These are phyloP conservation scores for Trichopus zeylanicus DNA, from an alignment of 116 monocot species.

Conservation along the genomic window DNA sequence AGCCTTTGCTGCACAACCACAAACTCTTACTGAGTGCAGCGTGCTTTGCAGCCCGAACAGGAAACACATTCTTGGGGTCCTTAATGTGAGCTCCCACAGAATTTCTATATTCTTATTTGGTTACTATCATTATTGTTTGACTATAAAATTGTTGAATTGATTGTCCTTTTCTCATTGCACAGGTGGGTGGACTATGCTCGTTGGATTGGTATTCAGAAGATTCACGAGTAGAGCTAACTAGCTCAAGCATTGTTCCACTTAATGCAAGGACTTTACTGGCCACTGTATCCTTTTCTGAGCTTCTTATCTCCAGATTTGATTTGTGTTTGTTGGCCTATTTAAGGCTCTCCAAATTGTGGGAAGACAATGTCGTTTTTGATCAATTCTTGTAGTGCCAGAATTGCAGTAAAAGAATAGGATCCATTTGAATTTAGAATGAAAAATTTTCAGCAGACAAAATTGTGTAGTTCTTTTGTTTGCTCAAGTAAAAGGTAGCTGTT, in stretches of 20 bases:
- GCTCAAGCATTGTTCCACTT: neutral
- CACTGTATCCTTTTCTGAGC: too few relatives aligned
- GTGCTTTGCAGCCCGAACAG: conserved; percentile 89
- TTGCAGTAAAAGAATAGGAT: too few relatives aligned
- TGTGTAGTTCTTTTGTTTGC: too few relatives aligned
- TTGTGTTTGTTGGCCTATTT: too few relatives aligned
- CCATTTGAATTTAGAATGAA: too few relatives aligned
- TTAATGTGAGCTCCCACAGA: conserved; percentile 91
- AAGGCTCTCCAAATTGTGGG: too few relatives aligned
- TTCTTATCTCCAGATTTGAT: too few relatives aligned
- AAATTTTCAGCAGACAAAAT: too few relatives aligned
- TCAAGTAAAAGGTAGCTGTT: too few relatives aligned
- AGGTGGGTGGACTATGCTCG: conserved; percentile 99
- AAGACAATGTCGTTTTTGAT: too few relatives aligned
- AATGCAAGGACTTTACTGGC: neutral
- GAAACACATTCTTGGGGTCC: conserved; percentile 94
- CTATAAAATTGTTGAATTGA: neutral
- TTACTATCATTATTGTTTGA: neutral
- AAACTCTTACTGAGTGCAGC: conserved; percentile 72
- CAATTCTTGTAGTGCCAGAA: too few relatives aligned
- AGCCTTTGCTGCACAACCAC: conserved; percentile 75
- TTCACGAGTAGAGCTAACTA: conserved; percentile 22
- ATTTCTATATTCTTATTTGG: neutral
- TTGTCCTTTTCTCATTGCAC: conserved; percentile 1
- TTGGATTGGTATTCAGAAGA: conserved; percentile 79